Conservation (phyloP, 2,329 filamentous ascomycete species). For the Beauveria sp. region DNA sequence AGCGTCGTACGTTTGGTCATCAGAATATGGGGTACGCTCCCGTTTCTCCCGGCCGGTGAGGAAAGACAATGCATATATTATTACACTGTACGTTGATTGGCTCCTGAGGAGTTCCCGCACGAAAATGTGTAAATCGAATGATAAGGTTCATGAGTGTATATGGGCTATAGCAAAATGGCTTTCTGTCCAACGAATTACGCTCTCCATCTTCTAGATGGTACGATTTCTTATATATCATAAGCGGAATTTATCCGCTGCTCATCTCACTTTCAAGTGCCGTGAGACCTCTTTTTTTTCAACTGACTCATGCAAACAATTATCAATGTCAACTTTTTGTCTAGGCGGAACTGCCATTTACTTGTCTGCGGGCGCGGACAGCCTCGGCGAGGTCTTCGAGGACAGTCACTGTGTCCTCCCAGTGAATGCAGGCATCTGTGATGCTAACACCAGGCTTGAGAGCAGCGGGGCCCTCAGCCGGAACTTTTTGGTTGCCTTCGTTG, state of each 20-base stretch:
- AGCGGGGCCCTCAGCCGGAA: conserved; percentile 70
- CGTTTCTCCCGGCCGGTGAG: conserved; percentile 16
- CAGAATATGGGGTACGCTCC: conserved; percentile 24
- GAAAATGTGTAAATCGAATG: background rate
- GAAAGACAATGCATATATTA: conserved; percentile 12
- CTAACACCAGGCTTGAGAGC: conserved; percentile 82
- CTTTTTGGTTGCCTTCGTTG: conserved; percentile 83
- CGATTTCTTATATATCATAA: background rate
- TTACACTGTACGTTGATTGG: background rate
- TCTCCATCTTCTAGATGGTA: background rate
- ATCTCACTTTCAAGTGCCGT: background rate
- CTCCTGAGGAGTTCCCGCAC: background rate
- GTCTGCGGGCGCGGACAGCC: conserved; percentile 70
- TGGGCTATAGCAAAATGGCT: background rate
- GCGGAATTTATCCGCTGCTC: background rate
- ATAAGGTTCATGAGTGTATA: background rate
- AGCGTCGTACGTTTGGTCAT: conserved; percentile 23
- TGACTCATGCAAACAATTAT: background rate
- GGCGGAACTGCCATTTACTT: conserved; percentile 33
- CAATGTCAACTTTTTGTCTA: background rate
- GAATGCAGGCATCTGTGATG: conserved; percentile 94
- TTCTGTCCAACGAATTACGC: background rate
- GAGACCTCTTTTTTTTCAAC: background rate
- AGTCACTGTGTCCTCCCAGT: conserved; percentile 78
- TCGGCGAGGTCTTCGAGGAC: conserved; percentile 80